A percentile compares a stretch with the other conserved stretches of the same genome.
Evolutionary conservation across 164 flowering plant species (phyloP).

Genomic region (Chimonanthus salicifolius): DNA sequence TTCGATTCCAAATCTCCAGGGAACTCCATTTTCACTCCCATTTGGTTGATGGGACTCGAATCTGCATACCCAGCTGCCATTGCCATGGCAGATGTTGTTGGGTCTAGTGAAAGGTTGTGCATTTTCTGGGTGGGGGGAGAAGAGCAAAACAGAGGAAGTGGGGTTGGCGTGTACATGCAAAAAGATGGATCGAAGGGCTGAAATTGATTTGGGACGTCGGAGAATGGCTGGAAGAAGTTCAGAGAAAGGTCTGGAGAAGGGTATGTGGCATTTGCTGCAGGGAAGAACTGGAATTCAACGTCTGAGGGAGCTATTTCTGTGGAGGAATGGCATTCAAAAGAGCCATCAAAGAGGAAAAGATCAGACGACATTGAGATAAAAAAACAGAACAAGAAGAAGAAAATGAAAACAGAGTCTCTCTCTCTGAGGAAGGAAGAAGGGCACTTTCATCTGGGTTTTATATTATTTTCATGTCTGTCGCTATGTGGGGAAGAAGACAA

Average conservation of each 20-base stretch:
- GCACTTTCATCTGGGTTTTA: not conserved
- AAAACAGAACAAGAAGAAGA: slow-evolving; percentile 1
- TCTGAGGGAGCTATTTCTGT: slow-evolving; percentile 1
- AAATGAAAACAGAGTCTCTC: not conserved
- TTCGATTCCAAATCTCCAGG: slow-evolving; percentile 17
- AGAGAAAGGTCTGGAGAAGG: slow-evolving; percentile 30
- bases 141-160: slow-evolving; percentile 16
- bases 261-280: slow-evolving; percentile 29
- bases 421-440: too few species aligned
- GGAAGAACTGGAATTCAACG: slow-evolving; percentile 25
- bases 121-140: slow-evolving; percentile 52
- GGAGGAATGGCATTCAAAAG: slow-evolving; percentile 18
- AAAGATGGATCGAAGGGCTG: slow-evolving; percentile 10
- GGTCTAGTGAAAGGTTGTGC: slow-evolving; percentile 32
- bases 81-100: slow-evolving; percentile 9
- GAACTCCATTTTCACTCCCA: slow-evolving; percentile 11
- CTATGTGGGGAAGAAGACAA: not conserved
- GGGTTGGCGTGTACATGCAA: not conserved
- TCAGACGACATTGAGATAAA: slow-evolving; percentile 48
- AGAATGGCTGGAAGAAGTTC: slow-evolving; percentile 11
- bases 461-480: too few species aligned
- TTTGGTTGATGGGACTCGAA: slow-evolving; percentile 24
- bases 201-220: slow-evolving; percentile 13
- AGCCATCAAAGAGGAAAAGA: slow-evolving; percentile 28
- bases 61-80: slow-evolving; percentile 16